A percentile compares a stretch with the other conserved stretches of the same genome.
These are phyloP conservation scores for Mycena sp. DNA, from an alignment of 1,284 basidiomycete species.

Conservation along the genomic window DNA sequence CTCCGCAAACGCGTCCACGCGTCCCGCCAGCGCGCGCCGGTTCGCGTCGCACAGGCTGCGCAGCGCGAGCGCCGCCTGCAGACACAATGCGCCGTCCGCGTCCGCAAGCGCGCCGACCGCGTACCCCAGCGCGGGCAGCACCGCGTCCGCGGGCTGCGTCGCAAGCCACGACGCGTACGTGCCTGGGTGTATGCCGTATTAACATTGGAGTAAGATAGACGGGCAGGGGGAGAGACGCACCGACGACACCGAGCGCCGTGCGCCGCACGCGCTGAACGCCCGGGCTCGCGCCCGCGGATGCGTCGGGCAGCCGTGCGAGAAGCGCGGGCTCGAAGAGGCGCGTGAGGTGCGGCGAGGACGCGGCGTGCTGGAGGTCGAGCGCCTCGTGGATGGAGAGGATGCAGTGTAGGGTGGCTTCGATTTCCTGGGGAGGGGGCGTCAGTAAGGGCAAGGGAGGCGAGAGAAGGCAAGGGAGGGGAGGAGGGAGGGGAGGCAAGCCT, in stretches of 20 bases:
- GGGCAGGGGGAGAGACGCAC: no score
- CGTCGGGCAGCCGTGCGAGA: conserved; percentile 73
- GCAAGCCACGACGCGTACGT: conserved; percentile 63
- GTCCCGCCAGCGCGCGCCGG: no score
- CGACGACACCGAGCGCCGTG: conserved; percentile 78
- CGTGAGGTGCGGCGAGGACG: conserved; percentile 61
- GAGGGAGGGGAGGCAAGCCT: no score
- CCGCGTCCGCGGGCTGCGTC: conserved; percentile 13
- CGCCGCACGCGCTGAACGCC: conserved; percentile 66
- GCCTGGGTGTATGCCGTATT: conserved; percentile 56
- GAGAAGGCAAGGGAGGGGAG: no score
- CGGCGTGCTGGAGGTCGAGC: conserved; percentile 72
- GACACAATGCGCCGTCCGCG: no score
- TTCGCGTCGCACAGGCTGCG: conserved; percentile 88
- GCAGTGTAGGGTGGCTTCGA: conserved; percentile 87
- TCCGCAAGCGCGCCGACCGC: conserved; percentile 24
- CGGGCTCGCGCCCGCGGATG: neutral
- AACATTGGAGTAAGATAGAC: no score
- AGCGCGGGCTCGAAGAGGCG: conserved; percentile 77
- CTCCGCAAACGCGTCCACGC: no score
- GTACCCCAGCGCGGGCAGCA: conserved; percentile 17
- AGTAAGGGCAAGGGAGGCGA: no score
- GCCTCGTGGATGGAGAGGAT: conserved; percentile 89
- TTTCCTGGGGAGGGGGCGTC: conserved; percentile 66
- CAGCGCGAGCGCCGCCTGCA: conserved; percentile 83